Evolutionary conservation across 2,329 filamentous ascomycete genomes (phyloP), one percentile per base, ranked within the genome.

Genomic region (Exophiala spinifera): DNA sequence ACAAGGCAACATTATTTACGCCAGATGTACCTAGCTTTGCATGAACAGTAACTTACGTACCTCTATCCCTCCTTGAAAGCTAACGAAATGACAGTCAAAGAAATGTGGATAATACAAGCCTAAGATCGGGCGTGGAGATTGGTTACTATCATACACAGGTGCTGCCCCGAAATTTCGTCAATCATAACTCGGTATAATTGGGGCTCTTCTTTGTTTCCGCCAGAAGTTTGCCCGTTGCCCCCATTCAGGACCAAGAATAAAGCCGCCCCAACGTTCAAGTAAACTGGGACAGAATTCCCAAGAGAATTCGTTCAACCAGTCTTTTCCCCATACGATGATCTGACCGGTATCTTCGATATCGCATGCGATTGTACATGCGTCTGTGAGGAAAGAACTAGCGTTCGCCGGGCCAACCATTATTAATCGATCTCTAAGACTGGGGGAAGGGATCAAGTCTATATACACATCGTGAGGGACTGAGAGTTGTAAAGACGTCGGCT

Each of bases 401-500:
- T 71, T 66, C 13, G 71, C 69, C 2, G 63, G 48, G 1, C 65
- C 66, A 7, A 72, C 64, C 14, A 59, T 62, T 53, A 74, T 67
- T 6, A 75, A 61, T 4, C 67, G 63, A 43, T 74, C 70, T 43
- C 73, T 66, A n/a, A 75, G 63, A 6, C 61, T 56, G 3, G 70
- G 71, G 7, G 72, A 74, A 10, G 73, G 70, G 14, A 75, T 66
- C 64, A 74, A 64, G 56, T 75, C 72, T 50, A 75, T 73, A 47
- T 69, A 72, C 48, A 67, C 70, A 58, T 71, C 71, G 52, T 75
- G 73, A 11, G 71, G 67, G 2, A 66, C 72, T 20, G 67, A 65
- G 4, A 75, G 66, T 52, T 75, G 73, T 21, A 67, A 59, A 53
- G 67, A 63, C n/a, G 65, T 72, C 3, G 72, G 72, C 56, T 69